Evolutionary conservation across 352 stramenopile species (phyloP), one percentile per base, ranked within the genome.

Genomic region (Globisporangium sylvaticum): DNA sequence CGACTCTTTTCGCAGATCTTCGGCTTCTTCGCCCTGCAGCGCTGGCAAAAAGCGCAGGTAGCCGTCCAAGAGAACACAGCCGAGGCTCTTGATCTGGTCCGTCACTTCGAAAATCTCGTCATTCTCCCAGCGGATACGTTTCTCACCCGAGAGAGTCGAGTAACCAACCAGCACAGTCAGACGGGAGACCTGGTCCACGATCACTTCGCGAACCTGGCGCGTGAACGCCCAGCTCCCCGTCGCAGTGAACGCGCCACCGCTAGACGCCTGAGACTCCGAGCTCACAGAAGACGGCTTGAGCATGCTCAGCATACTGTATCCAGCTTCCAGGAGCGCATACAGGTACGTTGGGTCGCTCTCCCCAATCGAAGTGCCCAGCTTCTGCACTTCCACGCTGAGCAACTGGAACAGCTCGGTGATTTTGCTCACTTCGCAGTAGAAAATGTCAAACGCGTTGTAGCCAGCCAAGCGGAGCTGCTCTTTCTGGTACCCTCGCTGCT

Each of bases 401-500:
- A 69, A 62, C 39, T 74, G 62, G 39, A 94, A 92, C 4, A 96
- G 60, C 53, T 94, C 86, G 3, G 75, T 61, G 34, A 96, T 74
- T 53, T 90, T 91, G 72, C 79, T 94, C 29, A 94, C 83, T 76
- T 96, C 88, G 56, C 82, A 93, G 59, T 92, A 96, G 53, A 96
- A 96, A 22, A 94, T 85, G 72, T 96, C 88, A 69, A 96, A 94
- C 3, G 86, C 79, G 61, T 90, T 94, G 75, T 92, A 96, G 3
- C 88, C 88, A 8, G 88, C 84, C 6, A 92, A 70, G 20, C 80
- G 80, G 25, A 96, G 85, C 69, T 94, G 79, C 20, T 94, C 86
- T 22, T 84, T 87, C 53, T 90, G 72, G 58, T 96, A 90, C 1
- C 88, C 88, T 37, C 88, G 88, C 20, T 81, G 74, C 18, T 89